phyloP scores from a whole-genome alignment of 345 rosid genomes.

The Eucalyptus lansdowneana region DNA sequence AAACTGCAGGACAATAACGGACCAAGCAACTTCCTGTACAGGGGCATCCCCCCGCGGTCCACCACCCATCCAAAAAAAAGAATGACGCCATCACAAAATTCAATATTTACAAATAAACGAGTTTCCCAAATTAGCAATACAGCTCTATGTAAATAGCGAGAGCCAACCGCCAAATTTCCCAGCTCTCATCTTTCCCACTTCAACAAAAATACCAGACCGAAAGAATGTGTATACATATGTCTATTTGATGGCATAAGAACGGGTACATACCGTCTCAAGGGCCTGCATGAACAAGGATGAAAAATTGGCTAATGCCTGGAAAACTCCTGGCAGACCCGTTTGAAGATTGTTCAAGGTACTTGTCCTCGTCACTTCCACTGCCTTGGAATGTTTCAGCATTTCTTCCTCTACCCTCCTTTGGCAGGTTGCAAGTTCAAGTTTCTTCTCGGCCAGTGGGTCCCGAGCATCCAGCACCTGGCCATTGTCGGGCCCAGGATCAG shows the following conservation, averaged over 20 bases:
- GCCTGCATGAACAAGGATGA: constrained; percentile 64
- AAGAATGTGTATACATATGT: background rate
- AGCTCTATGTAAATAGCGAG: background rate
- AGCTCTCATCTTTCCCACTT: constrained; percentile 4
- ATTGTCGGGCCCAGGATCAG: constrained; percentile 54
- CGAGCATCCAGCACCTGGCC: constrained; percentile 71
- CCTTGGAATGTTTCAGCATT: constrained; percentile 76
- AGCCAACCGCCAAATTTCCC: constrained; percentile 24
- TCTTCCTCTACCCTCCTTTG: constrained; percentile 91
- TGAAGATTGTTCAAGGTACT: constrained; percentile 83
- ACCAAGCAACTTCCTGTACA: constrained; percentile 31
- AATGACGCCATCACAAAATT: background rate
- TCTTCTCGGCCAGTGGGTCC: constrained; percentile 84
- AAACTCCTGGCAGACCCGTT: constrained; percentile 92
- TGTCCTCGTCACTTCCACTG: constrained; percentile 86
- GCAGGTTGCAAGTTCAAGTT: constrained; percentile 72
- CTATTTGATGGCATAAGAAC: constrained; percentile 79
- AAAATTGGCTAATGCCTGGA: constrained; percentile 81
- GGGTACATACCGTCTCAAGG: constrained; percentile 57
- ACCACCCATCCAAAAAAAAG: background rate
- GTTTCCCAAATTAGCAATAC: background rate
- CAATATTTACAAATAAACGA: background rate
- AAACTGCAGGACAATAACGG: background rate
- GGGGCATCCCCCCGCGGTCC: background rate
- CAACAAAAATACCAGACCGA: constrained; percentile 3